phyloP scores from a whole-genome alignment of 768 basidiomycete genomes.

The Panus rudis region DNA sequence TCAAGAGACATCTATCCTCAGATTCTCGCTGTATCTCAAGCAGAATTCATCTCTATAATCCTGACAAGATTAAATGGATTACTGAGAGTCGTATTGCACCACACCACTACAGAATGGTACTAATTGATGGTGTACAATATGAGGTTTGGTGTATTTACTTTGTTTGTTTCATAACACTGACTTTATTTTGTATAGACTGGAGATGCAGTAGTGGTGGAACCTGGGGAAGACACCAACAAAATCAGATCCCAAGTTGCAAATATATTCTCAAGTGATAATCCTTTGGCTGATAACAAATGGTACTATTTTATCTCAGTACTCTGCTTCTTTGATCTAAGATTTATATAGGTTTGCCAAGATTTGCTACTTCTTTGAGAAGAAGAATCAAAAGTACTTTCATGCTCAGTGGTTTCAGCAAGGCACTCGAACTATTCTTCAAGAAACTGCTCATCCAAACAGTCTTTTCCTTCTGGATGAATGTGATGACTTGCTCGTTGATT shows the following conservation, averaged over 20 bases:
- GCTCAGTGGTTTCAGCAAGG: slow-evolving; percentile 68
- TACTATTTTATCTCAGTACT: slow-evolving; percentile 19
- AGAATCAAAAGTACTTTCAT: slow-evolving; percentile 48
- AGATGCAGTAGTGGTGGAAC: slow-evolving; percentile 56
- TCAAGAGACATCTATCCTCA: no score
- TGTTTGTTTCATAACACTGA: not conserved
- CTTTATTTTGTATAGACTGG: slow-evolving; percentile 37
- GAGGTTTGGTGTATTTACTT: slow-evolving; percentile 28
- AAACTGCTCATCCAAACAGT: slow-evolving; percentile 55
- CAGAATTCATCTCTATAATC: slow-evolving; percentile 21
- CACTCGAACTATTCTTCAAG: slow-evolving; percentile 57
- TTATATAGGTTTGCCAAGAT: slow-evolving; percentile 62
- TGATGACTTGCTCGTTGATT: slow-evolving; percentile 44
- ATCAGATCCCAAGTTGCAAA: slow-evolving; percentile 34
- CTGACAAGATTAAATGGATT: slow-evolving; percentile 29
- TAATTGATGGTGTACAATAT: slow-evolving; percentile 54
- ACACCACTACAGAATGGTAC: slow-evolving; percentile 37
- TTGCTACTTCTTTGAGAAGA: slow-evolving; percentile 49
- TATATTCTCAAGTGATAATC: slow-evolving; percentile 37
- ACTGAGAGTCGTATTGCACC: slow-evolving; percentile 15
- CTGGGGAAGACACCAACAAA: slow-evolving; percentile 42
- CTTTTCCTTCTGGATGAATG: slow-evolving; percentile 53
- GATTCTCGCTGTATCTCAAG: no score
- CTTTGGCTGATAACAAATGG: slow-evolving; percentile 55
- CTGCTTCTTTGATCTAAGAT: not conserved